A percentile compares a stretch with the other conserved stretches of the same genome.
Conservation (phyloP, 2,329 filamentous ascomycete species). For the Trichophyton benhamiae region DNA sequence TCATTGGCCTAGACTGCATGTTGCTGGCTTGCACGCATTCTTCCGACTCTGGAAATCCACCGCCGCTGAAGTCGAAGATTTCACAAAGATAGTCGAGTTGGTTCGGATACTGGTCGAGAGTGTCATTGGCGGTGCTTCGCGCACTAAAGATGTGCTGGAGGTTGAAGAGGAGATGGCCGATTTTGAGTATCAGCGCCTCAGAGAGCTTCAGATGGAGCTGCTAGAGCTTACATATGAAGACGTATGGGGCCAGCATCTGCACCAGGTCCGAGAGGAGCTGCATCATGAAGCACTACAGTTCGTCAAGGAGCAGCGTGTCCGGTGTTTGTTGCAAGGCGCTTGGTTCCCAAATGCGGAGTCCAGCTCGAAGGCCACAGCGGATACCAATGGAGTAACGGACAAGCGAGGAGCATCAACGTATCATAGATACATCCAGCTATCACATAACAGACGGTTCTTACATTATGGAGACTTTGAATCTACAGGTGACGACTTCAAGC, state of each 20-base stretch:
- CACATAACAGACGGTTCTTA: conserved; percentile 78
- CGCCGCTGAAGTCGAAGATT: conserved; percentile 71
- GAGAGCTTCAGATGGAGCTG: conserved; percentile 85
- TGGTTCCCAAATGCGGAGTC: conserved; percentile 57
- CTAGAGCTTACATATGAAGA: conserved; percentile 86
- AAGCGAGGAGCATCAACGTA: conserved; percentile 38
- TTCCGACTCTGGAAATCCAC: conserved; percentile 88
- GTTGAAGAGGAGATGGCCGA: conserved; percentile 80
- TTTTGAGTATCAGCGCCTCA: conserved; percentile 64
- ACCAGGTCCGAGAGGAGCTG: conserved; percentile 80
- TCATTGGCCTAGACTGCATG: conserved; percentile 87
- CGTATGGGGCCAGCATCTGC: conserved; percentile 81
- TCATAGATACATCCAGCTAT: conserved; percentile 78
- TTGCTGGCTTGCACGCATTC: conserved; percentile 72
- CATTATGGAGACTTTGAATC: conserved; percentile 78
- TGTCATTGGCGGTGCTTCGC: conserved; percentile 67
- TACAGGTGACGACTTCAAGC: conserved; percentile 47
- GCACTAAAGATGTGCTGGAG: conserved; percentile 72
- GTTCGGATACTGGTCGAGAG: conserved; percentile 82
- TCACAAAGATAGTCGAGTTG: conserved; percentile 84
- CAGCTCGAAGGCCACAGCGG: conserved; percentile 36
- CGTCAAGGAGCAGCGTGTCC: conserved; percentile 89
- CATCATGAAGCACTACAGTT: conserved; percentile 88
- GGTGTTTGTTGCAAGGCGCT: conserved; percentile 73
- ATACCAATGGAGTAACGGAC: conserved; percentile 27